Conservation (phyloP, 2,329 filamentous ascomycete species). For the Claviceps quebecensis region DNA sequence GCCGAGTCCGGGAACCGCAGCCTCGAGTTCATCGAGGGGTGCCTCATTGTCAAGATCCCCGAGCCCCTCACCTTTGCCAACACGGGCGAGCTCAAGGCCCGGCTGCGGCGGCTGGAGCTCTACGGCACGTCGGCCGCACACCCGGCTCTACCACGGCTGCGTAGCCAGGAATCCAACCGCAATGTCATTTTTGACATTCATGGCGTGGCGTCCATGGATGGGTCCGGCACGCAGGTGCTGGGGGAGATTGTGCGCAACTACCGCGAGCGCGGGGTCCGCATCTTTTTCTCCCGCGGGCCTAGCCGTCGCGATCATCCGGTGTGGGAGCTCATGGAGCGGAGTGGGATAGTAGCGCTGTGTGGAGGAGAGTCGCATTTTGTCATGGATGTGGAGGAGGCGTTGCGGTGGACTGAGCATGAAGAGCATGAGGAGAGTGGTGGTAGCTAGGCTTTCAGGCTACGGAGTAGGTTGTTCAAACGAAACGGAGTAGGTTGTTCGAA, state of each 20-base stretch:
- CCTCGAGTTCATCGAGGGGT: conserved; percentile 82
- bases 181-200: conserved; percentile 97
- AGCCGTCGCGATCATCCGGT: conserved; percentile 37
- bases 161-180: conserved; percentile 65
- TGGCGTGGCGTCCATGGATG: conserved; percentile 89
- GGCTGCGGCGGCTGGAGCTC: conserved; percentile 69
- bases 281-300: conserved; percentile 56
- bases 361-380: conserved; percentile 72
- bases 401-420: conserved; percentile 66
- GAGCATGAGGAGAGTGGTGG: conserved; percentile 23
- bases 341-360: conserved; percentile 72
- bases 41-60: conserved; percentile 91
- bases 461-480: no score
- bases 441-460: no score
- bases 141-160: conserved; percentile 69
- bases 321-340: conserved; percentile 58
- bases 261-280: conserved; percentile 57
- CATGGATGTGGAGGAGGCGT: conserved; percentile 66
- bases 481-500: no score
- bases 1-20: conserved; percentile 59
- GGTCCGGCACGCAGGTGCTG: conserved; percentile 82
- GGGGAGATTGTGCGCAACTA: conserved; percentile 78
- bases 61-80: conserved; percentile 96
- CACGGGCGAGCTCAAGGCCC: conserved; percentile 77
- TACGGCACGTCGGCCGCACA: conserved; percentile 81